Evolutionary conservation across 2,329 filamentous ascomycete species (phyloP).

Genomic region (Didymella pomorum): DNA sequence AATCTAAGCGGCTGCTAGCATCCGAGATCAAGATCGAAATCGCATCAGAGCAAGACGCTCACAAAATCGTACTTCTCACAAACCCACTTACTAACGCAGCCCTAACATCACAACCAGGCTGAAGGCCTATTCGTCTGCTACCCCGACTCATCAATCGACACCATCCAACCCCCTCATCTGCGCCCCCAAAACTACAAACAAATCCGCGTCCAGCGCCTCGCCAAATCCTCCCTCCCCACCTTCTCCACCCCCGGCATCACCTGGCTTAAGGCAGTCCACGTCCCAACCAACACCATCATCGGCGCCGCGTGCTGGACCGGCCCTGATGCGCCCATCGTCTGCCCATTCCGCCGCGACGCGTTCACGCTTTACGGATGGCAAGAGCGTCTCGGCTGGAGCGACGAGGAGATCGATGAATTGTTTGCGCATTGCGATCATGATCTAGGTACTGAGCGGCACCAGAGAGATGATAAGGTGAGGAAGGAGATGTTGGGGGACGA

Average conservation of each 20-base stretch:
- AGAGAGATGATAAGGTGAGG: constrained; percentile 29
- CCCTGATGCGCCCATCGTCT: constrained; percentile 26
- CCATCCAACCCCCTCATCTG: constrained; percentile 31
- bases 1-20: constrained; percentile 28
- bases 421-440: constrained; percentile 30
- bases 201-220: constrained; percentile 30
- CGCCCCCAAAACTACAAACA: constrained; percentile 22
- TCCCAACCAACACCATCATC: constrained; percentile 29
- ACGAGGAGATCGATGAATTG: constrained; percentile 38
- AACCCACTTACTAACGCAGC: too few relatives aligned
- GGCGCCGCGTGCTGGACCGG: constrained; percentile 42
- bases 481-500: constrained; percentile 28
- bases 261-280: constrained; percentile 41
- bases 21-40: constrained; percentile 29
- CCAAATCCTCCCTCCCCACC: constrained; percentile 31
- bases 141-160: constrained; percentile 29
- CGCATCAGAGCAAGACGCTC: constrained; percentile 30
- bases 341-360: constrained; percentile 32
- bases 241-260: constrained; percentile 26
- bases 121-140: constrained; percentile 41
- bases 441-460: constrained; percentile 33
- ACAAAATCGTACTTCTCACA: constrained; percentile 34
- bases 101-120: constrained; percentile 29
- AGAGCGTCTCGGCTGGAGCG: constrained; percentile 30
- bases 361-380: constrained; percentile 33